These are phyloP conservation scores for Bipolaris cookei DNA, from an alignment of 2,329 filamentous ascomycete genomes.

Conservation along the genomic window DNA sequence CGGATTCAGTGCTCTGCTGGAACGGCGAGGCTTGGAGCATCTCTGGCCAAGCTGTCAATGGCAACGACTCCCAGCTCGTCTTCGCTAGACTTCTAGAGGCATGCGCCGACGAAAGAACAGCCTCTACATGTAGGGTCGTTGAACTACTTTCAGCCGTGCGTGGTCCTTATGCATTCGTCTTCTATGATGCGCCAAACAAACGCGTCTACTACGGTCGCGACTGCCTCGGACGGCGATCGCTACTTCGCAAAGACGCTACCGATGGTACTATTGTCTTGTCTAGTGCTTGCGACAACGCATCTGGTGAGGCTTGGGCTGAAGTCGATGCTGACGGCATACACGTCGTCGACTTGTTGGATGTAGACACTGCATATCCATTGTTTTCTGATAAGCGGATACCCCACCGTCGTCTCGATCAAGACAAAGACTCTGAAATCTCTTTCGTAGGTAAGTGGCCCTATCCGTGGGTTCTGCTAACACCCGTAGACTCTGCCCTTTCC, in stretches of 20 bases:
- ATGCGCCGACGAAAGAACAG: conserved; percentile 3
- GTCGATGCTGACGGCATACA: conserved; percentile 86
- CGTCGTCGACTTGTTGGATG: conserved; percentile 61
- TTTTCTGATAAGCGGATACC: conserved; percentile 30
- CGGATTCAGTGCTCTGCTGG: conserved; percentile 82
- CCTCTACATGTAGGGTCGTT: conserved; percentile 23
- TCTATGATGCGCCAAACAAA: conserved; percentile 68
- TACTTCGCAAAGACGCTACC: conserved; percentile 65
- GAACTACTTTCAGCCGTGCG: conserved; percentile 36
- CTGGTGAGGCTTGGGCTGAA: conserved; percentile 69
- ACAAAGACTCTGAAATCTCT: conserved; percentile 15
- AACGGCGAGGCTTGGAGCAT: conserved; percentile 96
- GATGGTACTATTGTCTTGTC: conserved; percentile 50
- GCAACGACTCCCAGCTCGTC: conserved; percentile 79
- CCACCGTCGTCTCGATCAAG: conserved; percentile 24
- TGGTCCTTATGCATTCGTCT: conserved; percentile 91
- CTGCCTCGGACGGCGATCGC: conserved; percentile 82
- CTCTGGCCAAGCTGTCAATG: conserved; percentile 61
- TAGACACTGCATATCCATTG: neutral
- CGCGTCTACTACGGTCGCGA: conserved; percentile 85
- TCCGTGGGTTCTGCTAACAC: conserved; percentile 25
- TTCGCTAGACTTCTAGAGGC: conserved; percentile 63
- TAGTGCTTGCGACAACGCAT: conserved; percentile 47
- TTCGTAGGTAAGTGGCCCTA: conserved; percentile 44
- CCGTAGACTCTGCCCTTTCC: conserved; percentile 53